These are phyloP conservation scores for Pyrus bretschneideri DNA, from an alignment of 306 rosid genomes.

Conservation along the genomic window DNA sequence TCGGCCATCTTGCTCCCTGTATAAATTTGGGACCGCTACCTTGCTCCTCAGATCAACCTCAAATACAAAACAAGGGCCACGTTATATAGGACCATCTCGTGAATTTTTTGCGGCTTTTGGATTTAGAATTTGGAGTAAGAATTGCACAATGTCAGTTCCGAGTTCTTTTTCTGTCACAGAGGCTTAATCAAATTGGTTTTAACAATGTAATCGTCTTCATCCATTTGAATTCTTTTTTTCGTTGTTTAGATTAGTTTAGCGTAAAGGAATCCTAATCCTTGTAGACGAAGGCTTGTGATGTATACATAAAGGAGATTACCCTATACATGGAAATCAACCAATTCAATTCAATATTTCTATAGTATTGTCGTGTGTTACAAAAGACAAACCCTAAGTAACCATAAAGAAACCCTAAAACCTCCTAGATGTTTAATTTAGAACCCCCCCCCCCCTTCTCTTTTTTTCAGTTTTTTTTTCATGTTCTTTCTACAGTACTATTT, in stretches of 20 bases:
- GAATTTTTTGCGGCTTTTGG: neutral
- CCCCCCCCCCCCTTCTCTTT: too few species aligned
- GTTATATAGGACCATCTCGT: neutral
- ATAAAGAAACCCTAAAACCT: neutral
- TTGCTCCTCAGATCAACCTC: neutral
- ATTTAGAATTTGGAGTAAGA: neutral
- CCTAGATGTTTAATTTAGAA: neutral
- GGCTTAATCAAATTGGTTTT: neutral
- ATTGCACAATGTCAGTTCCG: neutral
- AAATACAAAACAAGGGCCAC: neutral
- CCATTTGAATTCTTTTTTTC: neutral
- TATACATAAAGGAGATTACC: neutral
- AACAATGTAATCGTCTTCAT: neutral
- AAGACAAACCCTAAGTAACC: neutral
- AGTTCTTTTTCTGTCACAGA: neutral
- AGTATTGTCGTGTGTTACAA: neutral
- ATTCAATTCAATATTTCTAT: neutral
- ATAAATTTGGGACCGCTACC: neutral
- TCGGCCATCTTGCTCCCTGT: neutral
- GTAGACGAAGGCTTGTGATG: too few species aligned
- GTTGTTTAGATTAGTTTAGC: neutral
- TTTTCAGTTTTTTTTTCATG: neutral
- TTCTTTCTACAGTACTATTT: neutral
- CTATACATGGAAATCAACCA: neutral
- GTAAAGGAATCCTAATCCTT: too few species aligned